phyloP scores from a whole-genome alignment of 1,284 basidiomycete species.

The Sanghuangporus sanghuang region DNA sequence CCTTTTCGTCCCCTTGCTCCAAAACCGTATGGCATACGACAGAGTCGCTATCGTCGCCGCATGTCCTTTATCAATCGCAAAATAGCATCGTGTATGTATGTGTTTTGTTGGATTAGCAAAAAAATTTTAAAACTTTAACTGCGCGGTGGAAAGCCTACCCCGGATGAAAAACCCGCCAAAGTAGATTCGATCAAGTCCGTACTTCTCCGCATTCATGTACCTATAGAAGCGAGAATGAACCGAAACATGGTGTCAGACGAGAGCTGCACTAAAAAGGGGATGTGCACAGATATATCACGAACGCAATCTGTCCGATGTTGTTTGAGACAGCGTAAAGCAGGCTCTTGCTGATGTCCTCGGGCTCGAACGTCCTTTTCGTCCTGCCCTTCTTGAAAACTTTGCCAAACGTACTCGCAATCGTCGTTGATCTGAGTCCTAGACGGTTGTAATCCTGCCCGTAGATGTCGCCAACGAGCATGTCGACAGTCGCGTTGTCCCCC shows the following conservation, averaged over 20 bases:
- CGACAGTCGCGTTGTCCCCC: constrained; percentile 92
- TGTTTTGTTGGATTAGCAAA: constrained; percentile 7
- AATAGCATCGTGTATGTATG: neutral
- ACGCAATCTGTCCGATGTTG: constrained; percentile 99
- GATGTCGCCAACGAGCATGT: constrained; percentile 99
- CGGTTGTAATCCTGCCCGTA: constrained; percentile 94
- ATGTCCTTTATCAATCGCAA: constrained; percentile 56
- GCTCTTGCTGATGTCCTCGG: constrained; percentile 94
- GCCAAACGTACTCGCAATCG: constrained; percentile 97
- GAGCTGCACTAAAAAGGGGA: constrained; percentile 17
- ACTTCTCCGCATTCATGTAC: constrained; percentile 99
- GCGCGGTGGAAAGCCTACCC: constrained; percentile 42
- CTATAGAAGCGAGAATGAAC: constrained; percentile 35
- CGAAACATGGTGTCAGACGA: constrained; percentile 8
- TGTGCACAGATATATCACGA: constrained; percentile 37
- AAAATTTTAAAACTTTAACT: neutral
- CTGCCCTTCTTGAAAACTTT: constrained; percentile 94
- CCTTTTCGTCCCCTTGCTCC: constrained; percentile 97
- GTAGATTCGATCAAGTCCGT: constrained; percentile 94
- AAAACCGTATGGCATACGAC: constrained; percentile 99
- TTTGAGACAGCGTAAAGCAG: constrained; percentile 96
- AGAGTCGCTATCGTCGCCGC: constrained; percentile 96
- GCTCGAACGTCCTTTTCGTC: constrained; percentile 72
- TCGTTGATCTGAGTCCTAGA: constrained; percentile 94
- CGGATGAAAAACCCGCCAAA: constrained; percentile 99